These are phyloP conservation scores for Magnolia sinica DNA, from an alignment of 164 flowering plant species.

Conservation along the genomic window DNA sequence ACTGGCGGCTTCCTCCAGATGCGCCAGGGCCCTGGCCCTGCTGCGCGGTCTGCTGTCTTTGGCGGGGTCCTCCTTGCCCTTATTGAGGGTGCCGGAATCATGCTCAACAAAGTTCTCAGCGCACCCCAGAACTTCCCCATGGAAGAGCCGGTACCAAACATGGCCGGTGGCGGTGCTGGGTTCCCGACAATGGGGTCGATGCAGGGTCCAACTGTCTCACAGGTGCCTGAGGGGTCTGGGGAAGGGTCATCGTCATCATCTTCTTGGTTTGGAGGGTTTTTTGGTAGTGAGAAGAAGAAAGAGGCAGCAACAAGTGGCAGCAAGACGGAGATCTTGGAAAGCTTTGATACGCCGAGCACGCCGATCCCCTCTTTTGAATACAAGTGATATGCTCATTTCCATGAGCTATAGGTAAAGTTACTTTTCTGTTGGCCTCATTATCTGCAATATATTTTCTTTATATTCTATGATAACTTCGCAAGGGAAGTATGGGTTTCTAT, in stretches of 20 bases:
- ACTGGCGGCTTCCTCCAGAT: conserved; percentile 86
- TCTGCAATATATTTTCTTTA: background rate
- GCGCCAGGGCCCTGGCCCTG: conserved; percentile 65
- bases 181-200: conserved; percentile 23
- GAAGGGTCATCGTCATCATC: conserved; percentile 42
- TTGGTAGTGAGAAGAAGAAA: conserved; percentile 50
- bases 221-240: conserved; percentile 27
- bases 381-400: conserved; percentile 30
- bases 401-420: background rate
- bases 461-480: background rate
- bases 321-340: conserved; percentile 60
- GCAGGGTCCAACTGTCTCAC: background rate
- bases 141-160: conserved; percentile 41
- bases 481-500: background rate
- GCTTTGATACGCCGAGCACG: conserved; percentile 51
- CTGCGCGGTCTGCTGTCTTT: conserved; percentile 56
- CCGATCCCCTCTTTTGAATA: conserved; percentile 48
- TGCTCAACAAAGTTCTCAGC: conserved; percentile 52
- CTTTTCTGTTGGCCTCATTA: background rate
- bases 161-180: conserved; percentile 33
- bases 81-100: conserved; percentile 85
- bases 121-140: conserved; percentile 53
- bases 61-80: conserved; percentile 76
- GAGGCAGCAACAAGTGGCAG: conserved; percentile 17
- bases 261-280: conserved; percentile 71